phyloP scores from a whole-genome alignment of 176 grass and related monocot species.

The Avena sativa region DNA sequence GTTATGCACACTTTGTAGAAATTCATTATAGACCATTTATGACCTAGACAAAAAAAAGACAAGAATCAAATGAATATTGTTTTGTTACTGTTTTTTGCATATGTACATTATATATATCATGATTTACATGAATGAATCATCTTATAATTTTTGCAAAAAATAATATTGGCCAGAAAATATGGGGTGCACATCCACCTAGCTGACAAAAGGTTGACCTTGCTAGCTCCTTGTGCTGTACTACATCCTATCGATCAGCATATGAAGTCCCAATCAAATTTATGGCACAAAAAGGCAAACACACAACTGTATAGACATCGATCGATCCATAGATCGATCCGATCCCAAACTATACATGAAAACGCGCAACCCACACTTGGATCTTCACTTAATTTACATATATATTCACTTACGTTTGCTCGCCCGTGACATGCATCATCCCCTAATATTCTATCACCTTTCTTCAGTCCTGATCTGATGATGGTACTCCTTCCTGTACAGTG shows the following conservation, averaged over 20 bases:
- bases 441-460: slow-evolving; percentile 39
- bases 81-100: too few species aligned
- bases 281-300: slow-evolving; percentile 24
- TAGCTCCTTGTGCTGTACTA: not conserved
- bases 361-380: slow-evolving; percentile 14
- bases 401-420: not conserved
- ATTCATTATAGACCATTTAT: too few species aligned
- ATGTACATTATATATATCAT: too few species aligned
- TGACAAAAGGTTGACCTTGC: not conserved
- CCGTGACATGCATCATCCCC: slow-evolving; percentile 26
- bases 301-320: not conserved
- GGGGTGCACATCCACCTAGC: too few species aligned
- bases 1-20: too few species aligned
- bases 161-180: too few species aligned
- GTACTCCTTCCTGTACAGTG: slow-evolving; percentile 20
- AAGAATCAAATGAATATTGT: too few species aligned
- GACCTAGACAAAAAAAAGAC: too few species aligned
- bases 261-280: slow-evolving; percentile 39
- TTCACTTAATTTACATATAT: slow-evolving; percentile 44
- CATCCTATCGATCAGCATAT: not conserved
- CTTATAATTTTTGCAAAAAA: too few species aligned
- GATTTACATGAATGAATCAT: too few species aligned
- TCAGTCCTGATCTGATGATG: not conserved
- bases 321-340: not conserved
- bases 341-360: slow-evolving; percentile 5